These are phyloP conservation scores for Zymoseptoria ardabiliae DNA, from an alignment of 2,329 filamentous ascomycete genomes.

Conservation along the genomic window DNA sequence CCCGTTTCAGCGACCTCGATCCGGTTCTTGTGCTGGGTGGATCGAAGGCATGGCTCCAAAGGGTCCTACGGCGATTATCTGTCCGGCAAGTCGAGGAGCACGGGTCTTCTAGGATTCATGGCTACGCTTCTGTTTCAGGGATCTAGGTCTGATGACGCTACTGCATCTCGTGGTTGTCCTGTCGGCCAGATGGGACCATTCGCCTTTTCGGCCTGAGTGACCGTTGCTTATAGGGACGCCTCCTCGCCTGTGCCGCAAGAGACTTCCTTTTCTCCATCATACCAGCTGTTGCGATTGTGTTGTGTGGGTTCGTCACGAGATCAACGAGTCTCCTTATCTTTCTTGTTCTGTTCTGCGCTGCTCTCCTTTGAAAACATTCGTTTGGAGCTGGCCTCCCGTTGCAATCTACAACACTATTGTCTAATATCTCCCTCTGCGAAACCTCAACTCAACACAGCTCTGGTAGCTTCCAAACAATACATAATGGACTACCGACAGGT, in stretches of 20 bases:
- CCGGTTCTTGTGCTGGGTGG: conserved; percentile 6
- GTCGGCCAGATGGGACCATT: neutral
- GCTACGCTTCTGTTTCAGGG: conserved; percentile 24
- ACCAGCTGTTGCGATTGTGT: conserved; percentile 19
- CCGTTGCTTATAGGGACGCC: conserved; percentile 22
- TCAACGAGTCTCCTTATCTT: conserved; percentile 34
- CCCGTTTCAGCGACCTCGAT: conserved; percentile 12
- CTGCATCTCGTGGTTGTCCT: conserved; percentile 13
- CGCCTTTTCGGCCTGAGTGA: neutral
- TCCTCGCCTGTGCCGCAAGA: conserved; percentile 9
- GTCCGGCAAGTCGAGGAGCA: conserved; percentile 8
- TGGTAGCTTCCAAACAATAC: conserved; percentile 18
- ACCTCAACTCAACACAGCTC: conserved; percentile 8
- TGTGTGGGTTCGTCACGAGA: conserved; percentile 27
- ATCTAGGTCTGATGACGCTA: conserved; percentile 13
- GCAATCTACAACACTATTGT: conserved; percentile 16
- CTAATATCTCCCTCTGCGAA: conserved; percentile 17
- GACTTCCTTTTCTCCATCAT: conserved; percentile 13
- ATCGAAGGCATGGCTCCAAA: conserved; percentile 7
- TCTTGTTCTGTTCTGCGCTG: conserved; percentile 30
- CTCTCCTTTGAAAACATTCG: conserved; percentile 28
- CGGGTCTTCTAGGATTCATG: conserved; percentile 18
- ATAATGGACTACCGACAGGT: conserved; percentile 40
- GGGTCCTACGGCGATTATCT: conserved; percentile 1
- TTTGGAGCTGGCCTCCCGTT: conserved; percentile 39